phyloP scores from a whole-genome alignment of 2,329 filamentous ascomycete species.

The Arthrobotrys sinensis region DNA sequence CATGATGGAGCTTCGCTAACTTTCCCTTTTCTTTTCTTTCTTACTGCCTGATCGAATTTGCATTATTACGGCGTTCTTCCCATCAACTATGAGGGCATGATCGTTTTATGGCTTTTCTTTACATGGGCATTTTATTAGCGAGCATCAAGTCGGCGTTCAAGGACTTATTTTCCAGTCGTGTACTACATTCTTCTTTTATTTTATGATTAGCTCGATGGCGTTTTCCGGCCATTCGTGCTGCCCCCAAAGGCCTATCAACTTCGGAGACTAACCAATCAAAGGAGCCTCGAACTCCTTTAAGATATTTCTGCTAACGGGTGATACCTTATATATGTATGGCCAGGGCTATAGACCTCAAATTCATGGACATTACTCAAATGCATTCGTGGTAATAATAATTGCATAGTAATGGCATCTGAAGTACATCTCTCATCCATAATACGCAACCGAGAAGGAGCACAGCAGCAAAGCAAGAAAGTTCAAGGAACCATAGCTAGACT shows the following conservation, averaged over 20 bases:
- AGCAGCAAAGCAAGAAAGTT: not conserved
- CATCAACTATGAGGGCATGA: conserved; percentile 8
- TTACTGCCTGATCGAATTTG: not conserved
- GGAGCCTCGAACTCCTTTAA: too few species aligned
- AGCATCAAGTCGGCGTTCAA: conserved; percentile 19
- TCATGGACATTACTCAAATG: too few species aligned
- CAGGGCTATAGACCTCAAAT: too few species aligned
- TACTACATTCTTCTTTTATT: conserved; percentile 12
- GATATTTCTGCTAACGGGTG: not conserved
- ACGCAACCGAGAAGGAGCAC: too few species aligned
- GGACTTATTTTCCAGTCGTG: not conserved
- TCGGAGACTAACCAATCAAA: not conserved
- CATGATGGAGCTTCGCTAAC: conserved; percentile 52
- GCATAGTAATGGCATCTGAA: too few species aligned
- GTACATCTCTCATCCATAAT: too few species aligned
- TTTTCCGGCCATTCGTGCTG: not conserved
- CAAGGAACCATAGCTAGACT: not conserved
- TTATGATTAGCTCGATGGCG: not conserved
- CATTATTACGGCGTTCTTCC: conserved; percentile 10
- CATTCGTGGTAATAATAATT: too few species aligned
- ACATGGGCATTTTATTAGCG: conserved; percentile 14
- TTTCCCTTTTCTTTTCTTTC: not conserved
- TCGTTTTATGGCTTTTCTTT: conserved; percentile 3
- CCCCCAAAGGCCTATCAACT: not conserved
- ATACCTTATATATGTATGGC: too few species aligned